Evolutionary conservation across 371 early-diverging fungal species (phyloP), one percentile per base, ranked within the genome.

Genomic region (Lichtheimia hyalospora): DNA sequence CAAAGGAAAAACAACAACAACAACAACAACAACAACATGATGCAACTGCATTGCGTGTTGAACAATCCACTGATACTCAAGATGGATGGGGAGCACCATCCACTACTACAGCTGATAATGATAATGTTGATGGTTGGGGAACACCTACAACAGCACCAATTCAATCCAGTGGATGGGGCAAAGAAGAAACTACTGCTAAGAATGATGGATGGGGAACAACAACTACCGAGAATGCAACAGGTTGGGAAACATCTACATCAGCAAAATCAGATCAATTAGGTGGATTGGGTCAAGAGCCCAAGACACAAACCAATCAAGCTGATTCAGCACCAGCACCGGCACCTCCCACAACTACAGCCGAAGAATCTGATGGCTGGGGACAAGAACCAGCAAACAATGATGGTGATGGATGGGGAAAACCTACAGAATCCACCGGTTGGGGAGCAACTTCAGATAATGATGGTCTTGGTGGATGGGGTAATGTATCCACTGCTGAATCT

Each of bases 111-210:
- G 39, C 46, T 21, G 18, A 12, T 46, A 46, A n/a, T 0, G 46
- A 24, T 12, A 54, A 54, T 13, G 43, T 20, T 18, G 59, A 27
- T 42, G 52, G 59, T 13, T 59, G 59, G 59, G 58, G 58, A 8
- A 18, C 12, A n/a, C 2, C 49, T 21, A n/a, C 49, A 18, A 16
- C 25, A 39, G 28, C 52, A 15, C 42, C 40, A 7, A 21, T 16
- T 21, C 13, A 40, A 21, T 4, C 23, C 27, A 15, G 54, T 12
- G 34, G 23, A 51, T 51, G 51, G 51, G 51, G 12, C n/a, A 10
- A 52, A 14, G 15, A 23, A 34, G 34, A 34, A 8, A 8, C 34
- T 4, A 16, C 10, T 2, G 13, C 44, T 1, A n/a, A 27, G n/a
- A 48, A 48, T 27, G 28, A 24, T 12, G 46, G 48, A 15, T 48